Evolutionary conservation across 495 filamentous ascomycete genomes (phyloP), one percentile per base, ranked within the genome.

Genomic region (Penicillium robsamsonii): DNA sequence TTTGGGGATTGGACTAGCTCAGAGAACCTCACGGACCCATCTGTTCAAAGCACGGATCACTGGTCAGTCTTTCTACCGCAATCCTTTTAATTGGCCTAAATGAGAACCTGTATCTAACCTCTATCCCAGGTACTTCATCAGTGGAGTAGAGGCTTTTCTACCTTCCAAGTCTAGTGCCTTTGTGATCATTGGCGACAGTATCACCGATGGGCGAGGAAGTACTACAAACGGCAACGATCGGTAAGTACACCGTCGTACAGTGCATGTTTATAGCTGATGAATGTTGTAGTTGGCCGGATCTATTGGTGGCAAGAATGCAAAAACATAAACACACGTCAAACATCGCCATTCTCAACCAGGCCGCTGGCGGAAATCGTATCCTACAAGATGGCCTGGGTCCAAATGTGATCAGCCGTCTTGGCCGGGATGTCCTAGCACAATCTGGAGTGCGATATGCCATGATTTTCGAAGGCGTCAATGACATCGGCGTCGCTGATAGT

Each of bases 391-490:
- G 86, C 3, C 73, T 85, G 0, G 87, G 87, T 6, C 86, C 87
- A 4, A 82, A 81, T 20, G 77, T 84, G 1, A 65, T 87, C 33
- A 70, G 72, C 46, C 81, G 87, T 0, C 75, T 88, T 58, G 83
- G 87, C 62, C 77, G 87, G 13, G 87, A 91, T 63, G 77, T 84
- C 5, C 69, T 91, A 13, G 62, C 75, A 0, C 78, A 81, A 9
- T 71, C 79, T 1, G 80, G 81, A 9, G 79, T 85, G 7, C 73
- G 74, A 58, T 88, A 84, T 61, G 82, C 79, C 30, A 78, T 90
- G 70, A 78, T 90, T 33, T 90, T 90, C 68, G 81, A 87, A 69
- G 87, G 87, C 18, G 85, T 90, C 20, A 91, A 90, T 66, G 88
- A 90, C 65, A 87, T 88, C 44, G 85, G 86, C 27, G 69, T 70